These are phyloP conservation scores for Thyridium curvatum DNA, from an alignment of 2,329 filamentous ascomycete genomes.

Conservation along the genomic window DNA sequence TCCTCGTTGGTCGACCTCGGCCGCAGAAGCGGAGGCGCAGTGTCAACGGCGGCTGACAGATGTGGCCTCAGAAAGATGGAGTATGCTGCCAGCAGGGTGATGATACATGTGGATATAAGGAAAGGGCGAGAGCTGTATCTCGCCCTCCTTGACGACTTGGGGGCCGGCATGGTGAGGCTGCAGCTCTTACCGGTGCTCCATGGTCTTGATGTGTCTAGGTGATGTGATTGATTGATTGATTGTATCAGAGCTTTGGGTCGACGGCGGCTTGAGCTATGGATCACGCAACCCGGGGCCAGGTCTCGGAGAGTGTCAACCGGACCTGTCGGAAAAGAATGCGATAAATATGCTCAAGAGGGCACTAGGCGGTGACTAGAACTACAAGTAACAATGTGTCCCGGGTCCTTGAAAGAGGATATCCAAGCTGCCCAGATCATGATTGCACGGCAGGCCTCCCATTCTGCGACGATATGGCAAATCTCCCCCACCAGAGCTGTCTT, in stretches of 20 bases:
- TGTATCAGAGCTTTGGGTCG: not conserved
- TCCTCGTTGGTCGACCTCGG: constrained; percentile 28
- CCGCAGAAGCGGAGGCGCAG: constrained; percentile 1
- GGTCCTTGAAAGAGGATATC: too few relatives aligned
- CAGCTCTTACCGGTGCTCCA: not conserved
- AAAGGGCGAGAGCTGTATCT: constrained; percentile 41
- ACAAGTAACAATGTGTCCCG: too few relatives aligned
- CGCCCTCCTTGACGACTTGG: constrained; percentile 20
- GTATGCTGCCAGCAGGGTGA: constrained; percentile 38
- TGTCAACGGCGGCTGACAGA: constrained; percentile 1
- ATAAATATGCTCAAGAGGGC: too few relatives aligned
- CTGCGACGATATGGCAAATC: too few relatives aligned
- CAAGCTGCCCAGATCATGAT: too few relatives aligned
- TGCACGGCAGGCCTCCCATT: too few relatives aligned
- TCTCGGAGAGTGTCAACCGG: too few relatives aligned
- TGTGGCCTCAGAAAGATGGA: constrained; percentile 26
- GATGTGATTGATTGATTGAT: not conserved
- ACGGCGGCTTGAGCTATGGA: too few relatives aligned
- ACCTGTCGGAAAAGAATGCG: too few relatives aligned
- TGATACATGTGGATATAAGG: constrained; percentile 37
- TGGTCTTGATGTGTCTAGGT: not conserved
- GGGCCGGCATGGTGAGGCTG: constrained; percentile 12
- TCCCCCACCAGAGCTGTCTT: too few relatives aligned
- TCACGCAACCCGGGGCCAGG: too few relatives aligned
- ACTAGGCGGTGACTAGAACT: too few relatives aligned